Evolutionary conservation across 495 filamentous ascomycete genomes (phyloP).

Genomic region (Aspergillus avenaceus): DNA sequence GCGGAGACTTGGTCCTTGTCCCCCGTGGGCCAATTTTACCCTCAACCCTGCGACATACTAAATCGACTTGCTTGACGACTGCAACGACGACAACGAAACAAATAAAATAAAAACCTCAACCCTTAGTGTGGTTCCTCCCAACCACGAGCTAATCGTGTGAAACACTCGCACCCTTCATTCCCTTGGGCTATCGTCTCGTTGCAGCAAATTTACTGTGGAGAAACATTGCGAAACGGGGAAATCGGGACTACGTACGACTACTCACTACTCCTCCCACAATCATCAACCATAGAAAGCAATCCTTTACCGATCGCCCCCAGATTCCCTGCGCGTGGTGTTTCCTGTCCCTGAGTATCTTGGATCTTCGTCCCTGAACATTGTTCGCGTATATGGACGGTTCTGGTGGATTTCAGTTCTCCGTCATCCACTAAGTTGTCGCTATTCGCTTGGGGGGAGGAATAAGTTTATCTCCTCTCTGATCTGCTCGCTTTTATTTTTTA

Average conservation of each 20-base stretch:
- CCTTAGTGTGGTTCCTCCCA: slow-evolving; percentile 2
- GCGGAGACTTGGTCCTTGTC: slow-evolving; percentile 6
- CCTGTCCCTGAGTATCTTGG: slow-evolving; percentile 27
- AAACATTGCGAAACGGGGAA: slow-evolving; percentile 13
- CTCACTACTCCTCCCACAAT: slow-evolving; percentile 16
- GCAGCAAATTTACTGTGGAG: slow-evolving; percentile 16
- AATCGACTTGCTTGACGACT: neutral
- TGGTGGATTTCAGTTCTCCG: neutral
- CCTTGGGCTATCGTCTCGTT: slow-evolving; percentile 4
- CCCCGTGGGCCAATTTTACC: slow-evolving; percentile 11
- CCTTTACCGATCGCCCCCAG: slow-evolving; percentile 5
- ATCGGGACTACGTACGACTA: slow-evolving; percentile 15
- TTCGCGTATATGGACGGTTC: slow-evolving; percentile 18
- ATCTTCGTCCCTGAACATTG: neutral
- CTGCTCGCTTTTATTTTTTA: neutral
- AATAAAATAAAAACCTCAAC: neutral
- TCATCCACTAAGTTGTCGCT: neutral
- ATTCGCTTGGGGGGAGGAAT: no score
- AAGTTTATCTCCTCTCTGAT: neutral
- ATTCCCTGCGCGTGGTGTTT: slow-evolving; percentile 17
- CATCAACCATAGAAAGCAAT: slow-evolving; percentile 27
- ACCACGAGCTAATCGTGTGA: slow-evolving; percentile 11
- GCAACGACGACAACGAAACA: slow-evolving; percentile 4
- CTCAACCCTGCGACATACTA: neutral
- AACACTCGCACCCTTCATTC: slow-evolving; percentile 4